Conservation (phyloP, 257 asterid species). For the Salvia rosmarinus region DNA sequence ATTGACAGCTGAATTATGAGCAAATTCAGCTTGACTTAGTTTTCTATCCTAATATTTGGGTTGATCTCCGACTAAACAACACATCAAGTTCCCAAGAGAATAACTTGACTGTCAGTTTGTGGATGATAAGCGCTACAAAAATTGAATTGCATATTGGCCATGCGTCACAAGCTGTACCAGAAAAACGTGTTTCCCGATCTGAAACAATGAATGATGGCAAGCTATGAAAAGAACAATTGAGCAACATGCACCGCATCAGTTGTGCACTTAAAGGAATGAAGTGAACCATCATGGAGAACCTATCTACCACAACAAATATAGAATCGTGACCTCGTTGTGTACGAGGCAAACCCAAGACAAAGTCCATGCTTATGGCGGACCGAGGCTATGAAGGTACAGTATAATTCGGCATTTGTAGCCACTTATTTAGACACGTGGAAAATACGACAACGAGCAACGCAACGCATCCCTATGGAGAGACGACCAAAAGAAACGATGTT, state of each 20-base stretch:
- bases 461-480: neutral
- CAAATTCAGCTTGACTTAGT: neutral
- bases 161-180: neutral
- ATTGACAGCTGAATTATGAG: neutral
- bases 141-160: neutral
- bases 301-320: neutral
- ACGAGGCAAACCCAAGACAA: neutral
- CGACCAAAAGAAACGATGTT: neutral
- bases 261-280: neutral
- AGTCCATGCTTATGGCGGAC: neutral
- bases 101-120: neutral
- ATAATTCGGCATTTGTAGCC: neutral
- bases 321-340: neutral
- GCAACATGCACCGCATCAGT: neutral
- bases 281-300: neutral
- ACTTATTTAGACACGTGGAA: too few species aligned
- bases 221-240: too few species aligned
- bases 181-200: too few species aligned
- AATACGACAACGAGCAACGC: neutral
- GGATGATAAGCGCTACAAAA: neutral
- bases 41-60: neutral
- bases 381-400: neutral
- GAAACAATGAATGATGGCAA: too few species aligned
- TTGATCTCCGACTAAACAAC: neutral
- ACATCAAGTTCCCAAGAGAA: neutral